Evolutionary conservation across 139 green algal species (phyloP).

Genomic region (Chlamydomonas sp.): DNA sequence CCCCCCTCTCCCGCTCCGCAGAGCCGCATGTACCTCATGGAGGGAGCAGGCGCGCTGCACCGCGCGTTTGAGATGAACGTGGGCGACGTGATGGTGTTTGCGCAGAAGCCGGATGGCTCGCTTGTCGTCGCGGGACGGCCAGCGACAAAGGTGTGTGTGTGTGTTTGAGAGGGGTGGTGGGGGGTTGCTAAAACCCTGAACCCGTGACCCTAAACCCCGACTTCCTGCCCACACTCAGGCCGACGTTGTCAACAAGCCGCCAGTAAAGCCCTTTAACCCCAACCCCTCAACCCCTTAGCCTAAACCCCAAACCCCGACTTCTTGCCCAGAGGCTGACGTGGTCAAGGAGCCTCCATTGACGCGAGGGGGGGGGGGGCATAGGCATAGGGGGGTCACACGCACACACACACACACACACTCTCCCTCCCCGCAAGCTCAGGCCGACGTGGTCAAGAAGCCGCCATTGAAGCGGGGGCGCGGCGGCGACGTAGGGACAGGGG

Average conservation of each 20-base stretch:
- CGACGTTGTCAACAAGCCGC: too few relatives aligned
- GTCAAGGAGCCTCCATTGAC: neutral
- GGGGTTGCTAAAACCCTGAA: too few relatives aligned
- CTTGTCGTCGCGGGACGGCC: slow-evolving; percentile 54
- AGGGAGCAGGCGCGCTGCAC: slow-evolving; percentile 54
- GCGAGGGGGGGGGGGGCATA: too few relatives aligned
- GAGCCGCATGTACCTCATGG: slow-evolving; percentile 63
- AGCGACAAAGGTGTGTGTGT: slow-evolving; percentile 30
- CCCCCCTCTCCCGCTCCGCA: slow-evolving; percentile 14
- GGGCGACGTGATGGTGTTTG: slow-evolving; percentile 64
- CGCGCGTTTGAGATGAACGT: slow-evolving; percentile 50
- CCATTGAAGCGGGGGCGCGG: slow-evolving; percentile 22
- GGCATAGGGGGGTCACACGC: too few relatives aligned
- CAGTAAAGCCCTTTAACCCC: neutral
- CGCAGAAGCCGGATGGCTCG: slow-evolving; percentile 46
- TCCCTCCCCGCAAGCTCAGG: slow-evolving; percentile 13
- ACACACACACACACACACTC: slow-evolving; percentile 1
- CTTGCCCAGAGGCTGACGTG: neutral
- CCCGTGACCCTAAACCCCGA: neutral
- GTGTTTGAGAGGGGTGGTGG: too few relatives aligned
- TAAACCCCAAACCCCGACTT: too few relatives aligned
- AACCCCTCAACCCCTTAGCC: too few relatives aligned
- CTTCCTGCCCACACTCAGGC: neutral
- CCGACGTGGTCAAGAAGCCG: slow-evolving; percentile 27
- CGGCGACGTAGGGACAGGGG: neutral